Conservation (phyloP, 2,329 filamentous ascomycete species). For the Penicillium sp. region DNA sequence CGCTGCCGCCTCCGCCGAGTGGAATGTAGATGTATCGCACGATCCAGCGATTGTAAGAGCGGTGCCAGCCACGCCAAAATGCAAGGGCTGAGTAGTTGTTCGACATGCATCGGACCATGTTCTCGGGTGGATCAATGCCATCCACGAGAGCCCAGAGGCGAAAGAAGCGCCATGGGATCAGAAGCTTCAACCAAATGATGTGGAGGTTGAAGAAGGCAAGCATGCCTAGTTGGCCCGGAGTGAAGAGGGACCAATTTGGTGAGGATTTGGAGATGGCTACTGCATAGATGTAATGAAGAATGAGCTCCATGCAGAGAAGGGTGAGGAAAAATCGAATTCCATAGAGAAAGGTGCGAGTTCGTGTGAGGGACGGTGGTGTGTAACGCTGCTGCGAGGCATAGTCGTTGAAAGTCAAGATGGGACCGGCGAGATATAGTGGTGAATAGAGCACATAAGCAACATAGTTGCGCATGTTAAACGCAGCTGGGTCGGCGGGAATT, state of each 20-base stretch:
- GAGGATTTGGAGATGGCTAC: constrained; percentile 80
- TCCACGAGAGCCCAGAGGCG: constrained; percentile 91
- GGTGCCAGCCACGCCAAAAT: constrained; percentile 97
- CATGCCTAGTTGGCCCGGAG: constrained; percentile 79
- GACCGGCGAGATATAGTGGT: constrained; percentile 85
- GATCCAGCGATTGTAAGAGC: constrained; percentile 90
- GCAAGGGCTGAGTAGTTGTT: constrained; percentile 86
- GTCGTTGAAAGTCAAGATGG: constrained; percentile 96
- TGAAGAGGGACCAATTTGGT: constrained; percentile 76
- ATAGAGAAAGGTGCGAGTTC: constrained; percentile 68
- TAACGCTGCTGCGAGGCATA: constrained; percentile 83
- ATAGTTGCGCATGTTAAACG: constrained; percentile 80
- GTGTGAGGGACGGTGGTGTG: constrained; percentile 63
- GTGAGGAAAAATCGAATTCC: constrained; percentile 73
- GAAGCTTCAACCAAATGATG: constrained; percentile 94
- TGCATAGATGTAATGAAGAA: constrained; percentile 88
- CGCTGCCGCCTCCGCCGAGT: constrained; percentile 61
- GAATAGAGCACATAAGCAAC: constrained; percentile 85
- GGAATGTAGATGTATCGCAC: constrained; percentile 92
- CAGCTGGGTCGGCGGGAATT: constrained; percentile 62
- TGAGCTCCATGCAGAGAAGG: constrained; percentile 81
- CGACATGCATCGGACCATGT: constrained; percentile 94
- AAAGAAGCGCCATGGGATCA: constrained; percentile 97
- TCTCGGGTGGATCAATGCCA: constrained; percentile 90
- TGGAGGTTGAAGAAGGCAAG: constrained; percentile 94